A percentile compares a stretch with the other conserved stretches of the same genome.
These are phyloP conservation scores for Aspergillus homomorphus DNA, from an alignment of 495 filamentous ascomycete genomes.

Conservation along the genomic window DNA sequence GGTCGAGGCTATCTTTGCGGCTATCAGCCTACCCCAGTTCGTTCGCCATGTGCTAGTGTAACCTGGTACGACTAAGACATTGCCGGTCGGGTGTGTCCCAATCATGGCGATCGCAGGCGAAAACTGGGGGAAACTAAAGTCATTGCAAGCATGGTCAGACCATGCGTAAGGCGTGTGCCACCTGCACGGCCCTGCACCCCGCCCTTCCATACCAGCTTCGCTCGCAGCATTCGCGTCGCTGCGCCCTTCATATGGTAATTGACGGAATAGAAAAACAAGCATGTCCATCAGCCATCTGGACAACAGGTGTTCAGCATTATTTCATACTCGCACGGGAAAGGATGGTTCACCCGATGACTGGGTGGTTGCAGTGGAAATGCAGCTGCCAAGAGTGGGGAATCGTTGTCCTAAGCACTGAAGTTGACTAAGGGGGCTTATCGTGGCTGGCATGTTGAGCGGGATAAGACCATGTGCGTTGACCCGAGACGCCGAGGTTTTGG, in stretches of 20 bases:
- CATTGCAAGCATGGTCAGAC: not conserved
- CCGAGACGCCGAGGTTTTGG: not conserved
- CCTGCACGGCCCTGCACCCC: slow-evolving; percentile 1
- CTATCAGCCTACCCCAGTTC: slow-evolving; percentile 9
- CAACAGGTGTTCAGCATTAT: too few species aligned
- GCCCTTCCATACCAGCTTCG: not conserved
- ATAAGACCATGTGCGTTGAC: not conserved
- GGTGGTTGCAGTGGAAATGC: not conserved
- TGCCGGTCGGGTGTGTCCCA: not conserved
- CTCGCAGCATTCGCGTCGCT: not conserved
- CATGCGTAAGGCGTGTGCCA: slow-evolving; percentile 1
- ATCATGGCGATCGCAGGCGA: not conserved
- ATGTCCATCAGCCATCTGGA: too few species aligned
- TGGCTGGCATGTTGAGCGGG: not conserved
- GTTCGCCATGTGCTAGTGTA: slow-evolving; percentile 7
- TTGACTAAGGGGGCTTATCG: not conserved
- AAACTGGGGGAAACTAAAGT: not conserved
- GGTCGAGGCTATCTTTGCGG: slow-evolving; percentile 2
- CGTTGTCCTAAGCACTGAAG: not conserved
- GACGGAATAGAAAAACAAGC: not conserved
- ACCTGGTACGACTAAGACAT: not conserved
- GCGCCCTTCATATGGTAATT: too few species aligned
- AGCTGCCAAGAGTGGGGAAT: not conserved
- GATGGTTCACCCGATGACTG: not conserved
- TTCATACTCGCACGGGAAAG: too few species aligned